Conservation (phyloP, 495 filamentous ascomycete genomes). For the Daldinia bambusicola region DNA sequence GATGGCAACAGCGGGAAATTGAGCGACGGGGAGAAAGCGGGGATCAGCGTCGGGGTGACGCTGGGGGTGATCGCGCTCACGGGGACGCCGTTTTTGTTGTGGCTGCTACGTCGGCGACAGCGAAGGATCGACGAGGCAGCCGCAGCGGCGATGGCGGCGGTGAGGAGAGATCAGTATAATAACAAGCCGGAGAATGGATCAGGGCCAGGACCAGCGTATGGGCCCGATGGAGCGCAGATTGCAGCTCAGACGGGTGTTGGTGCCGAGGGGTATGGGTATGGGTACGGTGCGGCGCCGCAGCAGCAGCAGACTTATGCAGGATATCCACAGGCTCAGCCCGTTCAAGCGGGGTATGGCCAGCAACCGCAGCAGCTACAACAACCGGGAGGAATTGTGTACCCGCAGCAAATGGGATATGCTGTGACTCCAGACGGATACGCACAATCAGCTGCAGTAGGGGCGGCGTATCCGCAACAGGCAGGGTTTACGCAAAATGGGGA, state of each 20-base stretch:
- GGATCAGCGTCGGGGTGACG: slow-evolving; percentile 42
- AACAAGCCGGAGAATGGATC: slow-evolving; percentile 14
- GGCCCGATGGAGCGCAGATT: neutral
- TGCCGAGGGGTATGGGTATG: neutral
- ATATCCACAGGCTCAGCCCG: slow-evolving; percentile 1
- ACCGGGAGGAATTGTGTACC: neutral
- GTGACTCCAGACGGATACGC: slow-evolving; percentile 15
- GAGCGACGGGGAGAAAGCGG: slow-evolving; percentile 40
- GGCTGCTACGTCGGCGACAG: slow-evolving; percentile 35
- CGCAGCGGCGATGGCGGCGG: slow-evolving; percentile 6
- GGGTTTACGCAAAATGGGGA: slow-evolving; percentile 24
- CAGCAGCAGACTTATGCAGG: neutral
- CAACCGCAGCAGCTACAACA: slow-evolving; percentile 2
- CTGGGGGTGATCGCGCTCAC: slow-evolving; percentile 38
- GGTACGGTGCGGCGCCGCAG: neutral
- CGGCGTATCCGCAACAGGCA: slow-evolving; percentile 19
- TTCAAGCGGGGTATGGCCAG: slow-evolving; percentile 3
- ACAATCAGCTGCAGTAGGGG: neutral
- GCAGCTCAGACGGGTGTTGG: neutral
- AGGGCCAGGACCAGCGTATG: slow-evolving; percentile 5
- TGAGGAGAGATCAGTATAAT: slow-evolving; percentile 4
- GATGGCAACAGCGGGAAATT: slow-evolving; percentile 15
- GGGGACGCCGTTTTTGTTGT: slow-evolving; percentile 30
- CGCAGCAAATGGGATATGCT: slow-evolving; percentile 1
- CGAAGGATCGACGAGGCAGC: slow-evolving; percentile 19